Evolutionary conservation across 75 land plant species (phyloP).

Genomic region (Adiantum capillusveneris): DNA sequence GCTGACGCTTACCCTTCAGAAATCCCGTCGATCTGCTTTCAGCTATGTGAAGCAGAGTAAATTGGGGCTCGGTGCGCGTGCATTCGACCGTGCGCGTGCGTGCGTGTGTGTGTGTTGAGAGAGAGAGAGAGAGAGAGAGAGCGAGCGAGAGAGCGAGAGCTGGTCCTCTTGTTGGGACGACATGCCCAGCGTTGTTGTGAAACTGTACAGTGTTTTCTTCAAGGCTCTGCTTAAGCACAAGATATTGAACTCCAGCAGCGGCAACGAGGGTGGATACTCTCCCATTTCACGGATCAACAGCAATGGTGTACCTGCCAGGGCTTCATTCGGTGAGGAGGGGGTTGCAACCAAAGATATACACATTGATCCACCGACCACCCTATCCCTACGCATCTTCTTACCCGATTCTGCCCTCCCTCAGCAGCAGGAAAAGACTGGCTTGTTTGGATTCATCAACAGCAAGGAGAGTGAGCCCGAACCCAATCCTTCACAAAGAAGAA

Average conservation of each 20-base stretch:
- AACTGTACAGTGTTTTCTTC: slow-evolving; percentile 80
- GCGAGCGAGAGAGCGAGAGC: neutral
- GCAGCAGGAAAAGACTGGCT: slow-evolving; percentile 2
- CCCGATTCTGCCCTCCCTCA: slow-evolving; percentile 49
- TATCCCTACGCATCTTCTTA: slow-evolving; percentile 71
- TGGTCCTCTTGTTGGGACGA: neutral
- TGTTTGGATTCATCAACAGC: neutral
- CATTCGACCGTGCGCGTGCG: too few relatives aligned
- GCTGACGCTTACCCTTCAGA: too few relatives aligned
- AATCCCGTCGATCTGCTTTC: too few relatives aligned
- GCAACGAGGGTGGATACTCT: neutral
- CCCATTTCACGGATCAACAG: neutral
- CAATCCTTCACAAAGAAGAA: too few relatives aligned
- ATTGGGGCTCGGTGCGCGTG: too few relatives aligned
- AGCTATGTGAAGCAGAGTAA: too few relatives aligned
- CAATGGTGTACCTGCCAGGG: slow-evolving; percentile 27
- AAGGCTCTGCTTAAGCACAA: slow-evolving; percentile 64
- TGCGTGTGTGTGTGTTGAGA: too few relatives aligned
- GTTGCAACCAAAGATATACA: slow-evolving; percentile 87
- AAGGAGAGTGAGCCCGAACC: too few relatives aligned
- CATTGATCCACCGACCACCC: slow-evolving; percentile 57
- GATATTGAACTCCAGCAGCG: slow-evolving; percentile 24
- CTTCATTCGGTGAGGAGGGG: slow-evolving; percentile 66
- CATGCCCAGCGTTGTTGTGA: slow-evolving; percentile 79
- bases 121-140: too few relatives aligned